Evolutionary conservation across 2,329 filamentous ascomycete species (phyloP).

Genomic region (Fusarium cicatricum): DNA sequence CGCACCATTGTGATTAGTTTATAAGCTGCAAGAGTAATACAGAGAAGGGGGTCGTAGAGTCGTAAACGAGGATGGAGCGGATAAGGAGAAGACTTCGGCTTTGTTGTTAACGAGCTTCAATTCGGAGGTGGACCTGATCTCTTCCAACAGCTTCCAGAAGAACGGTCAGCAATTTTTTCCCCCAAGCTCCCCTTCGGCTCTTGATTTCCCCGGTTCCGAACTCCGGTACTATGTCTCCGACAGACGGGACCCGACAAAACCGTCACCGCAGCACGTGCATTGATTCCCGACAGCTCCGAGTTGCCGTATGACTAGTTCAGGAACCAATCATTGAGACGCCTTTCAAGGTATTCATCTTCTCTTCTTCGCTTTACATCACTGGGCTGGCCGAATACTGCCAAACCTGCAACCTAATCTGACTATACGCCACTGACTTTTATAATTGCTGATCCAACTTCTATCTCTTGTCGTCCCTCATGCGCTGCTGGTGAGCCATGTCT

Average conservation of each 20-base stretch:
- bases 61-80: slow-evolving; percentile 22
- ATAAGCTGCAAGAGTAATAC: slow-evolving; percentile 4
- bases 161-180: slow-evolving; percentile 49
- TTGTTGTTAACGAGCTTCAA: slow-evolving; percentile 39
- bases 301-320: slow-evolving; percentile 5
- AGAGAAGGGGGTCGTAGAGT: slow-evolving; percentile 31
- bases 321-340: neutral
- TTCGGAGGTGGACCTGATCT: slow-evolving; percentile 45
- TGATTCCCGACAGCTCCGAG: neutral
- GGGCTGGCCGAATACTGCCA: neutral
- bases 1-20: slow-evolving; percentile 44
- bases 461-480: slow-evolving; percentile 34
- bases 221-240: slow-evolving; percentile 16
- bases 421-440: slow-evolving; percentile 22
- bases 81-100: slow-evolving; percentile 25
- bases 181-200: slow-evolving; percentile 38
- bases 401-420: slow-evolving; percentile 7
- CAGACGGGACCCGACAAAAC: slow-evolving; percentile 6
- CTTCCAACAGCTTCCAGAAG: slow-evolving; percentile 54
- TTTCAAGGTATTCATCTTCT: neutral
- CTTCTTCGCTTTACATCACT: neutral
- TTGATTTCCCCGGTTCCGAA: slow-evolving; percentile 48
- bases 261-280: slow-evolving; percentile 19
- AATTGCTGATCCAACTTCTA: slow-evolving; percentile 40
- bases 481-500: slow-evolving; percentile 16